These are phyloP conservation scores for Volvox africanus DNA, from an alignment of 139 green algal species.

Conservation along the genomic window DNA sequence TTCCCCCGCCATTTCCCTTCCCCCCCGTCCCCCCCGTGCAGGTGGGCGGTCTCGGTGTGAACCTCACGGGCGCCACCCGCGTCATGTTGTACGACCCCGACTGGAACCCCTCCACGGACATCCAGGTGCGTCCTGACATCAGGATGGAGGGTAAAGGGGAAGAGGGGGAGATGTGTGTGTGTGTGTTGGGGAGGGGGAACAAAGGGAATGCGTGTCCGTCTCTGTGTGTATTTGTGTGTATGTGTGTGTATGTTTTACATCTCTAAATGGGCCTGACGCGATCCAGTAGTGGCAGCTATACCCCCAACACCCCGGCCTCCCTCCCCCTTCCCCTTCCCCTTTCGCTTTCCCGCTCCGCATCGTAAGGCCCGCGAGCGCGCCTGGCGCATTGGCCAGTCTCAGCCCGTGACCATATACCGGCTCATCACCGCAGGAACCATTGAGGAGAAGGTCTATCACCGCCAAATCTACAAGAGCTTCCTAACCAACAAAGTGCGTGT, in stretches of 20 bases:
- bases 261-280: neutral
- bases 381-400: constrained; percentile 96
- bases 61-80: constrained; percentile 94
- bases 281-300: neutral
- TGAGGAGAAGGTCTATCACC: constrained; percentile 98
- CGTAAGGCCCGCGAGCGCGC: constrained; percentile 92
- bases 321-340: neutral
- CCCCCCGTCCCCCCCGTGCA: neutral
- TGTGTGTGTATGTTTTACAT: no score
- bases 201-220: no score
- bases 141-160: neutral
- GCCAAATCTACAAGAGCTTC: constrained; percentile 94
- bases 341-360: neutral
- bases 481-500: constrained; percentile 84
- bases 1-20: neutral
- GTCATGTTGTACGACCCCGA: constrained; percentile 98
- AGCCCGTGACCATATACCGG: constrained; percentile 94
- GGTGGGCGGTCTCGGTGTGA: constrained; percentile 96
- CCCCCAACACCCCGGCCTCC: neutral
- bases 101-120: constrained; percentile 96
- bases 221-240: no score
- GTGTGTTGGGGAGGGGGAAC: neutral
- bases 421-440: constrained; percentile 96
- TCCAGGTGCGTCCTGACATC: constrained; percentile 63
- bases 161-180: neutral